These are phyloP conservation scores for Cryptomeria japonica DNA, from an alignment of 75 land plant species.

Conservation along the genomic window DNA sequence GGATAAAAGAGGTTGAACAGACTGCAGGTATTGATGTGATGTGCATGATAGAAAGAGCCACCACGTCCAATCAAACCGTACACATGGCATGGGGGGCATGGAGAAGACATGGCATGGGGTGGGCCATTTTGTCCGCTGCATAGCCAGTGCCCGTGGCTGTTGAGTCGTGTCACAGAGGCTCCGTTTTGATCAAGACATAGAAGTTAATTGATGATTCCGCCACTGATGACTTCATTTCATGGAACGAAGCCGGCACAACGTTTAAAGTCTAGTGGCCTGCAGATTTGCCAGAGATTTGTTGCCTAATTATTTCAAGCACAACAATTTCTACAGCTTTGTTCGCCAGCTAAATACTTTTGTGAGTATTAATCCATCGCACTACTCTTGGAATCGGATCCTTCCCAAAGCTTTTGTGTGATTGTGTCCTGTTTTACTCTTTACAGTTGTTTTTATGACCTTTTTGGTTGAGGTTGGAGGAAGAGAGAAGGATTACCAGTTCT, in stretches of 20 bases:
- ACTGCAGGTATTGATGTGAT: no score
- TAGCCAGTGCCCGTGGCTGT: no score
- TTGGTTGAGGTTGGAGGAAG: background rate
- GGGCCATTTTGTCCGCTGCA: no score
- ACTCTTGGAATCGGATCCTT: no score
- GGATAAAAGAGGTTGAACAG: no score
- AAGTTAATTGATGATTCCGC: constrained; percentile 60
- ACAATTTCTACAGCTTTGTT: constrained; percentile 79
- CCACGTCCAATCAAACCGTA: no score
- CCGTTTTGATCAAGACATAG: constrained; percentile 70
- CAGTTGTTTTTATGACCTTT: no score
- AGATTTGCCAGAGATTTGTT: constrained; percentile 63
- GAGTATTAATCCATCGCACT: constrained; percentile 7
- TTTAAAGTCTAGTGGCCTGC: constrained; percentile 67
- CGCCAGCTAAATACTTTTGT: constrained; percentile 77
- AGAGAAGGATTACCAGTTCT: background rate
- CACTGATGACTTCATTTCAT: constrained; percentile 55
- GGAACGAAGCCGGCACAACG: constrained; percentile 45
- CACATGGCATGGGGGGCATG: no score
- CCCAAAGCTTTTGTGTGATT: no score
- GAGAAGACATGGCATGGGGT: no score
- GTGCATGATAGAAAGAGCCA: no score
- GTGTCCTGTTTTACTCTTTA: background rate
- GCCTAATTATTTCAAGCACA: constrained; percentile 70
- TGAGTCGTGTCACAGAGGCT: constrained; percentile 21